A percentile compares a stretch with the other conserved stretches of the same genome.
Evolutionary conservation across 2,329 filamentous ascomycete genomes (phyloP).

Genomic region (Lachnellula cervina): DNA sequence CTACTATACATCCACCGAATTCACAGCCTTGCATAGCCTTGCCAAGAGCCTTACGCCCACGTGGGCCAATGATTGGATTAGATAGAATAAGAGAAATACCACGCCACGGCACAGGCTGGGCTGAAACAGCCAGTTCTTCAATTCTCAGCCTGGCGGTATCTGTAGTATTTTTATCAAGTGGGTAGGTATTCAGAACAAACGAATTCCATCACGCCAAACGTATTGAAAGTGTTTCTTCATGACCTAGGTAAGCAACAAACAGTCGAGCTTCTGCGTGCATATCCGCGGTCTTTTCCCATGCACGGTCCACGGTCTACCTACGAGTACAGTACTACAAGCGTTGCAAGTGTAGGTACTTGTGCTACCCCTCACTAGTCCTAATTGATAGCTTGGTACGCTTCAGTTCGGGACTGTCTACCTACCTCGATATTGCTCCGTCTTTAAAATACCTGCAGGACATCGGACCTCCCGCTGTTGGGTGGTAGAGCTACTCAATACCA

Average conservation of each 20-base stretch:
- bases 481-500: not conserved
- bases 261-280: too few relatives aligned
- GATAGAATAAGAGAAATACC: conserved; percentile 1
- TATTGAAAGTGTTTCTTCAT: too few relatives aligned
- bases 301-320: not conserved
- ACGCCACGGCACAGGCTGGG: too few relatives aligned
- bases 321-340: too few relatives aligned
- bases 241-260: too few relatives aligned
- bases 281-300: not conserved
- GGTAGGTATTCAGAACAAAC: too few relatives aligned
- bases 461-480: not conserved
- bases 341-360: too few relatives aligned
- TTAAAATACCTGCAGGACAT: not conserved
- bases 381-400: not conserved
- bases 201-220: too few relatives aligned
- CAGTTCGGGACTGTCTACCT: not conserved
- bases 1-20: not conserved
- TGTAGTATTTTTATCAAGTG: too few relatives aligned
- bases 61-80: conserved; percentile 7
- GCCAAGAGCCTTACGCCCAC: not conserved
- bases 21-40: conserved; percentile 4
- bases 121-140: too few relatives aligned
- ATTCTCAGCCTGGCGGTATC: not conserved
- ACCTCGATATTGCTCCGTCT: not conserved
- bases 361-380: conserved; percentile 10